A percentile compares a stretch with the other conserved stretches of the same genome.
phyloP scores from a whole-genome alignment of 495 filamentous ascomycete species.

The Thermochaetoides thermophila region DNA sequence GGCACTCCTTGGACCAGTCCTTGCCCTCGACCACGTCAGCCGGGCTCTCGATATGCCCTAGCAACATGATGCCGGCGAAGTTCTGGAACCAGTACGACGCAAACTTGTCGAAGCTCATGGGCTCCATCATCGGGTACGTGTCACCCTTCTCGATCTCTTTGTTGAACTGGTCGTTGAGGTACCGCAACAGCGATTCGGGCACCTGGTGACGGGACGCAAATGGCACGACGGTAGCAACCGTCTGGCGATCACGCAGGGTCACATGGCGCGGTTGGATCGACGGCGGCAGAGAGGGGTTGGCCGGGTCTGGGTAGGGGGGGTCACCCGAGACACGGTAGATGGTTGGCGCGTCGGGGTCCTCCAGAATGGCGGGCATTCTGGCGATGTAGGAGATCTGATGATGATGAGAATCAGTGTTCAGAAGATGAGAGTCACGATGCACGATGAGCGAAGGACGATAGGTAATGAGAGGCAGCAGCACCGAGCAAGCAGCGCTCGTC shows the following conservation, averaged over 20 bases:
- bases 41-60: constrained; percentile 53
- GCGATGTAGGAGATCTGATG: too few relatives aligned
- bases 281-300: constrained; percentile 44
- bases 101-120: constrained; percentile 62
- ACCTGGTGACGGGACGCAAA: constrained; percentile 63
- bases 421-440: not conserved
- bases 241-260: constrained; percentile 77
- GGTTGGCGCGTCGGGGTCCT: constrained; percentile 51
- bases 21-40: constrained; percentile 48
- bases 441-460: not conserved
- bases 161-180: constrained; percentile 77
- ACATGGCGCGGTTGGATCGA: constrained; percentile 69
- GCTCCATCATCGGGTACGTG: constrained; percentile 85
- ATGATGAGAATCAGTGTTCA: too few relatives aligned
- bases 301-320: constrained; percentile 47
- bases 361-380: constrained; percentile 77
- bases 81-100: constrained; percentile 90
- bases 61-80: constrained; percentile 85
- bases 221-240: constrained; percentile 79
- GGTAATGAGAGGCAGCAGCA: too few relatives aligned
- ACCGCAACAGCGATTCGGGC: constrained; percentile 58
- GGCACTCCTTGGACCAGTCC: constrained; percentile 73
- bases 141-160: constrained; percentile 92
- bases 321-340: constrained; percentile 49
- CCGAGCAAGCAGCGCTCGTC: too few relatives aligned